Evolutionary conservation across 495 filamentous ascomycete species (phyloP).

Genomic region (Articulospora tetracladia): DNA sequence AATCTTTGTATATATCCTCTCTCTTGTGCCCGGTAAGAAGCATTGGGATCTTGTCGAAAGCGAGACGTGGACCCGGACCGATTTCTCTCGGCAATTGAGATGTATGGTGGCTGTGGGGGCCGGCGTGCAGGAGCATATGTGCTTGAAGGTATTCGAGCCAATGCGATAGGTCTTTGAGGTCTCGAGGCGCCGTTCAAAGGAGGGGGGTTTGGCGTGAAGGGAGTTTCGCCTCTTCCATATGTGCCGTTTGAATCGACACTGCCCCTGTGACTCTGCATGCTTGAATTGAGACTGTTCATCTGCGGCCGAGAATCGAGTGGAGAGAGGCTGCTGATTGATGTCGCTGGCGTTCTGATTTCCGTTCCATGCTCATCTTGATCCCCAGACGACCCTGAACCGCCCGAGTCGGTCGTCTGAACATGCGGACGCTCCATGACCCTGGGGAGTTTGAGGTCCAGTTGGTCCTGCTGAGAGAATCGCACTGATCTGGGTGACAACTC

Average conservation of each 20-base stretch:
- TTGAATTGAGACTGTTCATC: constrained; percentile 25
- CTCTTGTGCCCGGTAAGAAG: constrained; percentile 78
- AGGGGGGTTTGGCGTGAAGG: constrained; percentile 3
- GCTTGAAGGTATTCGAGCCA: constrained; percentile 62
- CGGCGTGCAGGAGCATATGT: constrained; percentile 75
- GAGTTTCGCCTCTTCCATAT: constrained; percentile 24
- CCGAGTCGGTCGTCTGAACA: constrained; percentile 55
- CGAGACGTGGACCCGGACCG: constrained; percentile 50
- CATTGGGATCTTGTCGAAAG: constrained; percentile 60
- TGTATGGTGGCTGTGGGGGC: constrained; percentile 40
- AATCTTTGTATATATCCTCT: constrained; percentile 77
- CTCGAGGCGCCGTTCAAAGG: constrained; percentile 29
- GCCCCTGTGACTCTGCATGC: constrained; percentile 12
- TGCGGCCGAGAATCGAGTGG: constrained; percentile 30
- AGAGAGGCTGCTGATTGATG: constrained; percentile 30
- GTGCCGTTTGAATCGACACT: constrained; percentile 15
- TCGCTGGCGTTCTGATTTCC: constrained; percentile 29
- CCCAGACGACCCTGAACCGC: constrained; percentile 60
- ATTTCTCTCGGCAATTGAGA: constrained; percentile 35
- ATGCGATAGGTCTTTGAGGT: constrained; percentile 56
- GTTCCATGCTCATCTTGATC: constrained; percentile 41
- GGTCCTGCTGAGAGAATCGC: constrained; percentile 40
- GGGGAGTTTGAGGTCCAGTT: constrained; percentile 34
- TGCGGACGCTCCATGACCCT: constrained; percentile 49
- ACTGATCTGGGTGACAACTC: constrained; percentile 48